Conservation (phyloP, 352 stramenopile species). For the Globisporangium nunn region DNA sequence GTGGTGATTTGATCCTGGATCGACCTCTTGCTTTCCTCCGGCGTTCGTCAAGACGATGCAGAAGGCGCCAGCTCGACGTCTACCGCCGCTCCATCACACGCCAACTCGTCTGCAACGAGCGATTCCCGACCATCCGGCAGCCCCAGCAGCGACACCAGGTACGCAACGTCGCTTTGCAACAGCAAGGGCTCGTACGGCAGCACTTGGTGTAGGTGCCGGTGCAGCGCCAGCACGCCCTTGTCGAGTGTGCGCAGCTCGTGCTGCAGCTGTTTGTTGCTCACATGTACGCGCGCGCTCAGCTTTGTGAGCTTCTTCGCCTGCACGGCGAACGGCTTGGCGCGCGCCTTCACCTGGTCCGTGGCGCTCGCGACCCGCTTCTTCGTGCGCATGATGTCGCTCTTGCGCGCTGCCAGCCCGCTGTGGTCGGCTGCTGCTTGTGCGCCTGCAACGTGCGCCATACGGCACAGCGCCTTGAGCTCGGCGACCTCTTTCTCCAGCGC, state of each 20-base stretch:
- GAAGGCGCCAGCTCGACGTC: too few species aligned
- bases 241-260: conserved; percentile 34
- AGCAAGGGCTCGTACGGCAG: conserved; percentile 53
- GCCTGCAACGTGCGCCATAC: conserved; percentile 33
- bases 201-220: conserved; percentile 26
- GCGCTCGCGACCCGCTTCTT: conserved; percentile 15
- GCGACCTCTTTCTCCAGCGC: conserved; percentile 44
- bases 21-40: too few species aligned
- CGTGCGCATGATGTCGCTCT: conserved; percentile 23
- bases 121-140: conserved; percentile 11
- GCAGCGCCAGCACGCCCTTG: conserved; percentile 32
- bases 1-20: too few species aligned
- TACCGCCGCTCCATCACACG: neutral
- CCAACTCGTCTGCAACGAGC: conserved; percentile 10
- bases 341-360: conserved; percentile 35
- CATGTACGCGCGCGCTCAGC: conserved; percentile 39
- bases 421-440: conserved; percentile 27
- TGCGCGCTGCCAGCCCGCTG: conserved; percentile 25
- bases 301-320: conserved; percentile 52
- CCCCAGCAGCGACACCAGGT: conserved; percentile 22
- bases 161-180: conserved; percentile 38
- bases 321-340: conserved; percentile 51
- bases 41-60: too few species aligned
- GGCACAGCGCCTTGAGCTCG: conserved; percentile 33
- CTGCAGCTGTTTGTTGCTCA: conserved; percentile 45